A percentile compares a stretch with the other conserved stretches of the same genome.
Conservation (phyloP, 2,329 filamentous ascomycete species). For the Metarhizium humberi region DNA sequence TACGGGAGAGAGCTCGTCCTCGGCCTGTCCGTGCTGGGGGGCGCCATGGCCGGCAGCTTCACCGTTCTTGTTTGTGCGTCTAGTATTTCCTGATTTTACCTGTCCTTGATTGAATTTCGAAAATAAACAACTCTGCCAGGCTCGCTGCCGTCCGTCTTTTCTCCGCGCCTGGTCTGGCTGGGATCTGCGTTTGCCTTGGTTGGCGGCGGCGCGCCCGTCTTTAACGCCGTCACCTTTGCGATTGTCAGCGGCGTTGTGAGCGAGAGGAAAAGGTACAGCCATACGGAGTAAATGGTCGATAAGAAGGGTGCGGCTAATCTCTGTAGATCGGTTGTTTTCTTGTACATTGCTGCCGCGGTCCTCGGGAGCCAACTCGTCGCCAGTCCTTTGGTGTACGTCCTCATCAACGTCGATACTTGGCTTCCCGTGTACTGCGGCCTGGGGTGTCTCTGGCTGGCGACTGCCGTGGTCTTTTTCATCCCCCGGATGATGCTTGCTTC, state of each 20-base stretch:
- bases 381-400: constrained; percentile 10
- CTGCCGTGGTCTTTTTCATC: not conserved
- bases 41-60: constrained; percentile 2
- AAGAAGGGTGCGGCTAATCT: not conserved
- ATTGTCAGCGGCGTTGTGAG: constrained; percentile 8
- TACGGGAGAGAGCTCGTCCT: constrained; percentile 10
- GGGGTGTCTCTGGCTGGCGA: not conserved
- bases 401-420: constrained; percentile 9
- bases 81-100: too few species aligned
- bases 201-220: constrained; percentile 12
- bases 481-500: not conserved
- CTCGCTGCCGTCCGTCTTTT: constrained; percentile 7
- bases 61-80: constrained; percentile 2
- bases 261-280: constrained; percentile 1
- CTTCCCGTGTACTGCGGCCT: constrained; percentile 3
- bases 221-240: constrained; percentile 11
- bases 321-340: constrained; percentile 10
- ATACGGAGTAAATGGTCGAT: too few species aligned
- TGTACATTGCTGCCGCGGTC: constrained; percentile 9
- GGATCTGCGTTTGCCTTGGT: constrained; percentile 9
- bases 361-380: constrained; percentile 9
- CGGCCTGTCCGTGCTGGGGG: constrained; percentile 8
- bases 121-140: not conserved
- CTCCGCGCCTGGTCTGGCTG: constrained; percentile 10
- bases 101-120: not conserved